A percentile compares a stretch with the other conserved stretches of the same genome.
Conservation (phyloP, 2,329 filamentous ascomycete genomes). For the Monosporascus sp. region DNA sequence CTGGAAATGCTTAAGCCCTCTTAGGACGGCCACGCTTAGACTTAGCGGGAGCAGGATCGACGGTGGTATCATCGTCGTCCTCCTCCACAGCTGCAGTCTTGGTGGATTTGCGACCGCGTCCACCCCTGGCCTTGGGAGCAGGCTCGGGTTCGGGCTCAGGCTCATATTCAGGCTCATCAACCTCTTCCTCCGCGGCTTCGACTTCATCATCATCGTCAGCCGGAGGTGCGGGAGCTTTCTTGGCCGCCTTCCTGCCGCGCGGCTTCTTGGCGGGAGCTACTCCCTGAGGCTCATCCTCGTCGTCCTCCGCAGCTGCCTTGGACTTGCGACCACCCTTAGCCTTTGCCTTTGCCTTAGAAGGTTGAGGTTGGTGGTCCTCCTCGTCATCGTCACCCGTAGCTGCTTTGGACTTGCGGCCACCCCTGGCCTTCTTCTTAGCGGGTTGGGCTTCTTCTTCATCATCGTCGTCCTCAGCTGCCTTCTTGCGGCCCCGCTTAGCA, state of each 20-base stretch:
- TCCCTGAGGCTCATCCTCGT: constrained; percentile 16
- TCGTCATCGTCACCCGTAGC: constrained; percentile 22
- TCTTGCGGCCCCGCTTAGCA: constrained; percentile 34
- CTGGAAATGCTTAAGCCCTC: constrained; percentile 4
- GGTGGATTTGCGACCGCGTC: constrained; percentile 2
- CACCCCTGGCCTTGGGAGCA: constrained; percentile 21
- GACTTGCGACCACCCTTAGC: constrained; percentile 1
- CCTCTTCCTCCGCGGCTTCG: constrained; percentile 18
- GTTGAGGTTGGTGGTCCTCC: constrained; percentile 9
- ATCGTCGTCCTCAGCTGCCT: constrained; percentile 20
- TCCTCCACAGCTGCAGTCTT: constrained; percentile 8
- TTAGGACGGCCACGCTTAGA: constrained; percentile 14
- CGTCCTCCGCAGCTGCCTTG: constrained; percentile 20
- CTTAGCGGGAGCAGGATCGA: constrained; percentile 7
- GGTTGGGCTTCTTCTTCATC: constrained; percentile 27
- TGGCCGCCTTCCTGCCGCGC: constrained; percentile 18
- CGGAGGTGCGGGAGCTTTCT: constrained; percentile 13
- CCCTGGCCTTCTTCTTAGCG: constrained; percentile 35
- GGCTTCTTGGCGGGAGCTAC: constrained; percentile 27
- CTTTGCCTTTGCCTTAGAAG: constrained; percentile 19
- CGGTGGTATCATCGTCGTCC: constrained; percentile 10
- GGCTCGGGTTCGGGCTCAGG: constrained; percentile 16
- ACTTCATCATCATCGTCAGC: constrained; percentile 15
- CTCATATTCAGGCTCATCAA: constrained; percentile 11
- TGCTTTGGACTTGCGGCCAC: constrained; percentile 21